Base-by-base conservation (phyloP, 306 rosid species). In the Casuarina cunninghamiana region DNA sequence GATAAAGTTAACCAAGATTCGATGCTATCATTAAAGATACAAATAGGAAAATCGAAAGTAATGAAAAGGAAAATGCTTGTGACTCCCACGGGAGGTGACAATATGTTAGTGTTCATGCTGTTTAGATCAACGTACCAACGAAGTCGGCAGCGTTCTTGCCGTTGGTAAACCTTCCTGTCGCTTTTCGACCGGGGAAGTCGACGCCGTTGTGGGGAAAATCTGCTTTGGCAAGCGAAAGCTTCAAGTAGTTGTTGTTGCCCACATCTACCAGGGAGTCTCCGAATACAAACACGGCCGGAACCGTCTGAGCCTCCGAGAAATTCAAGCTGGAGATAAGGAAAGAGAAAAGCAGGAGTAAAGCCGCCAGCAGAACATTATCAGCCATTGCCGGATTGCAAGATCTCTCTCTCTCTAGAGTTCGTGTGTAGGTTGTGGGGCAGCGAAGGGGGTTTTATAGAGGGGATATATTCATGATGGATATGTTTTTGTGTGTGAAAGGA, bases 241-340 rank as follows among this genome's bases (percentile, higher is more conserved):
- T 42, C 6, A 93, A 79, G 85, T 83, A 74, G 71, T 93, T 88
- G 79, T 93, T 93, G 90, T 93, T 93, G 5, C 97, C 97, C 21
- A 93, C 97, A 43, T 93, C 97, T 2, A 83, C 83, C 8, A 93
- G 85, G 10, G 97, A 93, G 80, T 93, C 97, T 72, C 97, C 96
- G 32, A 93, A 93, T 16, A 93, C 91, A 39, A 88, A 93, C 49
- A 89, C 42, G 5, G 94, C 96, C 0, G 94, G 90, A 72, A 79
- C 87, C 84, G 41, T 69, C 74, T 89, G 81, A 71, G 88, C 89
- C 69, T 82, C 54, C 38, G 84, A 80, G 19, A 74, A 83, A 54
- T 53, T 74, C 26, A 49, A 76, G 63, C 77, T 53, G 41, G 79
- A 21, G 46, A 74, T 2, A 53, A 73, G 63, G 42, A 84, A 57